Evolutionary conservation across 345 rosid species (phyloP), one percentile per base, ranked within the genome.

Genomic region (Sisymbrium irio): DNA sequence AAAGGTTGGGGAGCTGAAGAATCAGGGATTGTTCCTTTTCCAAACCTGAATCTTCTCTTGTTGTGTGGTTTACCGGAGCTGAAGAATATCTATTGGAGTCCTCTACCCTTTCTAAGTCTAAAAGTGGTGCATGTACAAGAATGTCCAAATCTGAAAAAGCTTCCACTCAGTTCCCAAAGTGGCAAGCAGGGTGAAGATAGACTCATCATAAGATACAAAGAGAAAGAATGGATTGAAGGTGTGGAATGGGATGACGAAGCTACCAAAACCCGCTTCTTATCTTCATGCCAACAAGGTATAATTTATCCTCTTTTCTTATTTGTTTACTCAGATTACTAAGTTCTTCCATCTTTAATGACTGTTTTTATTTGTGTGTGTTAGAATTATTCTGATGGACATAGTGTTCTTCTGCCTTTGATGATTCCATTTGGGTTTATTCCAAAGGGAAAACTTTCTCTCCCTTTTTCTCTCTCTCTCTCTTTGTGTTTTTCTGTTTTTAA

Each of bases 51-150:
- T 2, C 0, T 0, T 4, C 58, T 67, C 13, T 0, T 0, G 1
- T 37, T 74, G 10, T 0, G 0, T 0, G 0, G 0, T 49, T 53
- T 74, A 13, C 39, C 20, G 0, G 0, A 18, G 27, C 32, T 74
- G 35, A 27, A 58, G 35, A 75, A 14, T 17, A 75, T 75, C 7
- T 59, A 58, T 5, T 58, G 73, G 67, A 67, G 37, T 1, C 46
- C 73, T 58, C 55, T 75, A 14, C 45, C 35, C 1, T 20, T 75
- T 49, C 62, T 45, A 44, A 50, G 20, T 67, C 50, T 75, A n/a
- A 0, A 36, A 17, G 0, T 0, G 7, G 0, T 75, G 13, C 0
- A 0, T 0, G 11, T 67, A 35, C 0, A 0, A 0, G 0, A 0
- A 4, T 74, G 78, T 58, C 59, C 51, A 25, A 46, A 27, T 15